Percentiles rank a stretch among this genome's conserved stretches.
Conservation (phyloP, 805 yeast species). For the Metschnikowia anglica region DNA sequence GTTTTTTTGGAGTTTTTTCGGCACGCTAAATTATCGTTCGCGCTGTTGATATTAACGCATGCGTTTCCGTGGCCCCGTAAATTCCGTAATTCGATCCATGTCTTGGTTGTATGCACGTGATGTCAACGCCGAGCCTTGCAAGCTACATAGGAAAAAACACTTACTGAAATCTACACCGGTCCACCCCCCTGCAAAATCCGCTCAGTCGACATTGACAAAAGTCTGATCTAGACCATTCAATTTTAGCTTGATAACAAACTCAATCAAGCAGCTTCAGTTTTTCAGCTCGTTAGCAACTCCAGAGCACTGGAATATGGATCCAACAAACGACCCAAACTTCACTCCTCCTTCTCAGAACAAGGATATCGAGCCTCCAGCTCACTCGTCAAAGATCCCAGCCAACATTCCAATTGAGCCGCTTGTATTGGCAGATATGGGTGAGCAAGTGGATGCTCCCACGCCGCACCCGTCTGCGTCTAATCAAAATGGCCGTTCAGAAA, state of each 20-base stretch:
- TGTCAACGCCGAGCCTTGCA: not conserved
- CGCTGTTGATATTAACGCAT: constrained; percentile 1
- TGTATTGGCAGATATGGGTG: constrained; percentile 64
- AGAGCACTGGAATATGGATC: constrained; percentile 70
- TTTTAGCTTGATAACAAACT: too few relatives aligned
- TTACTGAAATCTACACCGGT: constrained; percentile 4
- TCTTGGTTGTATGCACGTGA: constrained; percentile 5
- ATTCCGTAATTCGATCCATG: constrained; percentile 1
- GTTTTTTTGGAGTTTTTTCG: constrained; percentile 7
- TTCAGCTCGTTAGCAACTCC: not conserved
- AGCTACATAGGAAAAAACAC: not conserved
- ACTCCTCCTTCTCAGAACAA: constrained; percentile 76
- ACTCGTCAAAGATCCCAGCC: constrained; percentile 67
- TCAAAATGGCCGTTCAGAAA: constrained; percentile 7
- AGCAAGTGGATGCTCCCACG: constrained; percentile 72
- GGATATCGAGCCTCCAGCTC: constrained; percentile 61
- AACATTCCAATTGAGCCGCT: constrained; percentile 75
- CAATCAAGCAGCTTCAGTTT: too few relatives aligned
- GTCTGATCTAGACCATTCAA: not conserved
- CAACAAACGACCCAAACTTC: constrained; percentile 87
- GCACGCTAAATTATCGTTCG: not conserved
- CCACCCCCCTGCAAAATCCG: not conserved
- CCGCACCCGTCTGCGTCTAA: constrained; percentile 43
- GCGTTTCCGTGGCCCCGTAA: not conserved
- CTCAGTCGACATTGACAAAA: not conserved